Percentiles rank a stretch among this genome's conserved stretches.
These are phyloP conservation scores for Fraxinus cuspidata DNA, from an alignment of 257 asterid genomes.

Conservation along the genomic window DNA sequence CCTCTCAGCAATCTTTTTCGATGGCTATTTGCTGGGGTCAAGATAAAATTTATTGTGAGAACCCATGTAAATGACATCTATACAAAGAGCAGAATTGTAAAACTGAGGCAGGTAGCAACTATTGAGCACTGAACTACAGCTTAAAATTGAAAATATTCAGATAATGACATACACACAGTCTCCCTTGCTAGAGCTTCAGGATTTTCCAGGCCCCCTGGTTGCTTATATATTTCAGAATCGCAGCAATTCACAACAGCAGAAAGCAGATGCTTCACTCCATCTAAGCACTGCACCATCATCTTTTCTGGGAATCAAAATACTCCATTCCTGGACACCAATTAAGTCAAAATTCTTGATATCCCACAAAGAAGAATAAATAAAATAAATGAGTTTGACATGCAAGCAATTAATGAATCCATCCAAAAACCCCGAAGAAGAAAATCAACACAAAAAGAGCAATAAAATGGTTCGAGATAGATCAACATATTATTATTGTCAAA, in stretches of 20 bases:
- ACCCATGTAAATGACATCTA: conserved; percentile 8
- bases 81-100: conserved; percentile 3
- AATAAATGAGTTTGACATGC: neutral
- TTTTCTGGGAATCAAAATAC: conserved; percentile 46
- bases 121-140: neutral
- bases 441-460: neutral
- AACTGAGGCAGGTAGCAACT: neutral
- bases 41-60: conserved; percentile 13
- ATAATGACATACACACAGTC: conserved; percentile 48
- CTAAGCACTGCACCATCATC: conserved; percentile 69
- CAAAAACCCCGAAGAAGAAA: neutral
- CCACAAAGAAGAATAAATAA: neutral
- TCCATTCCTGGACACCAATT: conserved; percentile 44
- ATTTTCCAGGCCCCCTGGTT: conserved; percentile 61
- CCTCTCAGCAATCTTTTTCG: neutral
- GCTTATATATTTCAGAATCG: conserved; percentile 60
- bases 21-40: neutral
- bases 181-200: conserved; percentile 75
- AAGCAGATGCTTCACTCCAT: conserved; percentile 55
- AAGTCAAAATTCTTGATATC: conserved; percentile 6
- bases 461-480: conserved; percentile 13
- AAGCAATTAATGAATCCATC: conserved; percentile 13
- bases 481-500: neutral
- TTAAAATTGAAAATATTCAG: conserved; percentile 10
- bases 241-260: conserved; percentile 60